phyloP scores from a whole-genome alignment of 2,329 filamentous ascomycete genomes.

The Lachnellula willkommii region DNA sequence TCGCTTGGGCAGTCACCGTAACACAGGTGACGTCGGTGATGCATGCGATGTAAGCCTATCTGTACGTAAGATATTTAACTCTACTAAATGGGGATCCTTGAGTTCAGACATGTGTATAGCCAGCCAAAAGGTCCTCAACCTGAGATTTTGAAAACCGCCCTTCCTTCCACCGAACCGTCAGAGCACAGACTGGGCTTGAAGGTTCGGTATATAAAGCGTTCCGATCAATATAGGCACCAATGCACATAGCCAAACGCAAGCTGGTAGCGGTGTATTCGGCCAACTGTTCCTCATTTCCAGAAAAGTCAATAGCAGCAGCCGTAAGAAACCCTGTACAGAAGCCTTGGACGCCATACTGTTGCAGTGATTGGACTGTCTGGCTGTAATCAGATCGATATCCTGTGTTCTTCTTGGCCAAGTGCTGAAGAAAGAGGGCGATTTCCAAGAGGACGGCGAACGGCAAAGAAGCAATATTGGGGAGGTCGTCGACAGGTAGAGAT shows the following conservation, averaged over 20 bases:
- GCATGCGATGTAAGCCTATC: slow-evolving; percentile 13
- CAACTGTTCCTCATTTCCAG: slow-evolving; percentile 10
- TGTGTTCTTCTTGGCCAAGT: not conserved
- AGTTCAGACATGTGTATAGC: slow-evolving; percentile 8
- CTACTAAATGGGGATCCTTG: not conserved
- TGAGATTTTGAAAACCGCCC: not conserved
- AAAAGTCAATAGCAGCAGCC: slow-evolving; percentile 13
- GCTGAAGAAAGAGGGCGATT: not conserved
- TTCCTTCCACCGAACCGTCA: slow-evolving; percentile 14
- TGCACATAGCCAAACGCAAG: slow-evolving; percentile 15
- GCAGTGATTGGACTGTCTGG: not conserved
- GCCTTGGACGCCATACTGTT: slow-evolving; percentile 11
- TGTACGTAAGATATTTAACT: not conserved
- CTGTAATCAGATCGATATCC: not conserved
- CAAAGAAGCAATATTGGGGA: not conserved
- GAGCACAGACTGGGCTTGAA: not conserved
- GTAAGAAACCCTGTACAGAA: slow-evolving; percentile 19
- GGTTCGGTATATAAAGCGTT: slow-evolving; percentile 2
- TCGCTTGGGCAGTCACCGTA: slow-evolving; percentile 4
- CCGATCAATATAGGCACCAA: slow-evolving; percentile 21
- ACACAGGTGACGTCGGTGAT: slow-evolving; percentile 6
- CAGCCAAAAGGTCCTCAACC: not conserved
- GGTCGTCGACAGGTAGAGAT: not conserved
- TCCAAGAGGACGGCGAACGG: not conserved
- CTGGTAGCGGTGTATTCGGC: slow-evolving; percentile 1